Conservation (phyloP, 2,329 filamentous ascomycete species). For the Pleurostoma richardsiae region DNA sequence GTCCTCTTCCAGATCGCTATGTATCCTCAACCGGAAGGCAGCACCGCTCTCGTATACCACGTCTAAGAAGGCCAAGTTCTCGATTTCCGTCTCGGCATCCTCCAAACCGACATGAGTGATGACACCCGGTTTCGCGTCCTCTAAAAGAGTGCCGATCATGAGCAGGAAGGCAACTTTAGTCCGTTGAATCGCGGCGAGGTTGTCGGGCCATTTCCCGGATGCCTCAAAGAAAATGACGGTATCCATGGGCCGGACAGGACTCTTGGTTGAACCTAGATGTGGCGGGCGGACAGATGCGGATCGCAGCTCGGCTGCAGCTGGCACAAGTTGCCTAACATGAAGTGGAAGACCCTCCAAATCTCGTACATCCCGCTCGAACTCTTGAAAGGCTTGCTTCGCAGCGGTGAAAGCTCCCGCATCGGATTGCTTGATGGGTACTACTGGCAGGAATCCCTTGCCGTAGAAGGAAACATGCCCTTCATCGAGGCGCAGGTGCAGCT, state of each 20-base stretch:
- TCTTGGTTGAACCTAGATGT: conserved; percentile 36
- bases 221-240: conserved; percentile 88
- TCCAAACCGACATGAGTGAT: conserved; percentile 75
- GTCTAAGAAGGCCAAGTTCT: conserved; percentile 81
- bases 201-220: conserved; percentile 90
- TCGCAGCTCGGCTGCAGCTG: conserved; percentile 67
- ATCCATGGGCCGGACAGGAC: conserved; percentile 56
- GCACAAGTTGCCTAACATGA: conserved; percentile 74
- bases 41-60: conserved; percentile 67
- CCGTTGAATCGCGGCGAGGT: conserved; percentile 83
- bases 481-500: conserved; percentile 60
- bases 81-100: conserved; percentile 60
- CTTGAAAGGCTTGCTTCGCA: conserved; percentile 64
- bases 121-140: conserved; percentile 51
- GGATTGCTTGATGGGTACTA: conserved; percentile 39
- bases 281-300: conserved; percentile 62
- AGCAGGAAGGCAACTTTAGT: conserved; percentile 90
- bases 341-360: conserved; percentile 78
- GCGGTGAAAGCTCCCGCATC: conserved; percentile 60
- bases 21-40: conserved; percentile 78
- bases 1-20: conserved; percentile 80
- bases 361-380: conserved; percentile 72
- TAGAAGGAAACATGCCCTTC: conserved; percentile 47
- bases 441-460: conserved; percentile 43
- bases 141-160: conserved; percentile 67